Evolutionary conservation across 768 basidiomycete genomes (phyloP).

Genomic region (Rhizopogon roseolus): DNA sequence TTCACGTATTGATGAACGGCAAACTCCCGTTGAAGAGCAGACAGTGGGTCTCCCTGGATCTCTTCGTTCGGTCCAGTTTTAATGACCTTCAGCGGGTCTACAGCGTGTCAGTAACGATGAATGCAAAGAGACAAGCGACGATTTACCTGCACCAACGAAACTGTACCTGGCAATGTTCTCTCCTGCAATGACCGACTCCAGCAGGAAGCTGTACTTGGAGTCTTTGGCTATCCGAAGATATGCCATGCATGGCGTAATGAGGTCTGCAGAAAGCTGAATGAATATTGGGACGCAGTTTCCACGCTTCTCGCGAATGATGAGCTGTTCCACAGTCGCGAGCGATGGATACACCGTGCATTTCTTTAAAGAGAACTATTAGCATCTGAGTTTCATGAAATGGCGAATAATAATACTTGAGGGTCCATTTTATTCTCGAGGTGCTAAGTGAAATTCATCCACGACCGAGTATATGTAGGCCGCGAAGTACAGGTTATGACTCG

Average conservation of each 20-base stretch:
- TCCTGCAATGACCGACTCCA: constrained; percentile 89
- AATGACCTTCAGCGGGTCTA: constrained; percentile 92
- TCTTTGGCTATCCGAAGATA: constrained; percentile 91
- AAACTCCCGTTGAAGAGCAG: constrained; percentile 80
- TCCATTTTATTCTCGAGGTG: constrained; percentile 12
- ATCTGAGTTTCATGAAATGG: not conserved
- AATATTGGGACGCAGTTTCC: constrained; percentile 95
- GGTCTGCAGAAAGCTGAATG: constrained; percentile 90
- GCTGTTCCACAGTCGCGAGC: constrained; percentile 67
- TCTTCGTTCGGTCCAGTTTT: constrained; percentile 86
- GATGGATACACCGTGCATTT: constrained; percentile 68
- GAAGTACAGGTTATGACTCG: too few species aligned
- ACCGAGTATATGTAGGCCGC: not conserved
- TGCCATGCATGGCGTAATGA: constrained; percentile 95
- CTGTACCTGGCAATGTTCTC: constrained; percentile 92
- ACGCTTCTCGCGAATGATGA: constrained; percentile 74
- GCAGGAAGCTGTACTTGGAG: constrained; percentile 89
- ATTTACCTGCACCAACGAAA: constrained; percentile 91
- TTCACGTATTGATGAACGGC: constrained; percentile 84
- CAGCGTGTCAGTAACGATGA: not conserved
- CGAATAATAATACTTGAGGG: constrained; percentile 13
- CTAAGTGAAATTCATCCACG: not conserved
- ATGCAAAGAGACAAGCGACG: not conserved
- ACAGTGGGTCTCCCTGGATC: constrained; percentile 81
- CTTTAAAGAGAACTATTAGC: constrained; percentile 28